Evolutionary conservation across 179 eudicot species (phyloP), one percentile per base, ranked within the genome.

Genomic region (Carnegiea gigantea): DNA sequence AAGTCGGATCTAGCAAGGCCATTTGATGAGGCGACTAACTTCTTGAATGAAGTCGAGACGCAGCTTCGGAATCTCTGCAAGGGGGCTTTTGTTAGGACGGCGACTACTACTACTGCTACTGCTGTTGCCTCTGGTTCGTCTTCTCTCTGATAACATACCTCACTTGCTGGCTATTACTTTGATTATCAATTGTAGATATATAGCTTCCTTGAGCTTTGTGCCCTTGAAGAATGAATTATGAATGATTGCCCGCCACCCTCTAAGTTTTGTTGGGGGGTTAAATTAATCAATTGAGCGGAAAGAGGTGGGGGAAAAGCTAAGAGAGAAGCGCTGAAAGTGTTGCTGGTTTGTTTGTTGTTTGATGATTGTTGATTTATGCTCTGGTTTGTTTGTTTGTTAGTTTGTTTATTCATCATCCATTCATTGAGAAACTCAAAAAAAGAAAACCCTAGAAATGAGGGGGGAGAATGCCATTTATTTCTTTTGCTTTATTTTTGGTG

Each of bases 1-100:
- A 96, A 94, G 84, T 87, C 91, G 30, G 99, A 96, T 90, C 90
- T 96, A 13, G 84, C 97, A 13, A 89, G 89, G 88, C 96, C 98
- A 14, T 96, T 96, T 23, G 93, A 92, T 21, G 99, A 96, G 87
- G 99, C 99, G 9, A 92, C 92, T 6, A 82, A 85, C 23, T 96
- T 96, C 90, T 85, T 96, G 85, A 88, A 82, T 89, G 86, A 89
- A 21, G 92, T 94, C n/a, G 91, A 96, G 86, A 74, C 88, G 24
- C 93, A 96, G 78, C 94, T 96, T 33, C 84, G 91, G 51, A 89
- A 92, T 91, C 94, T 96, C 62, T 91, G 93, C 90, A 96, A 82
- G 83, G 96, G 95, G 77, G 76, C 84, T 40, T 86, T 85, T 46
- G 84, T 81, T 11, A 60, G 77, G 57, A 51, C 57, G 2, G 1